These are phyloP conservation scores for Phytophthora meadii DNA, from an alignment of 352 stramenopile species.

Conservation along the genomic window DNA sequence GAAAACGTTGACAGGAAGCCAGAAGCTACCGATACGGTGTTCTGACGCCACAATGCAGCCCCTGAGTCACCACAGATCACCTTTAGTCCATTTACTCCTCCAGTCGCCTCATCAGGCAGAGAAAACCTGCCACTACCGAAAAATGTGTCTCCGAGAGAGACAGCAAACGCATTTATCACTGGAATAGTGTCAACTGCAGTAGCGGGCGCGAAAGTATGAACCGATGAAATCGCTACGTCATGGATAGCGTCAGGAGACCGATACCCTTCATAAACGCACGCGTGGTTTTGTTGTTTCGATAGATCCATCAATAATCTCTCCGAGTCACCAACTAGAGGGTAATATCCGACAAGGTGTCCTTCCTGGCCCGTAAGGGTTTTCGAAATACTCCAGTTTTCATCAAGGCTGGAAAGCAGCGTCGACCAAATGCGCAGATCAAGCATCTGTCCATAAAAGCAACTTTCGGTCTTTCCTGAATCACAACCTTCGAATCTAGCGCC, in stretches of 20 bases:
- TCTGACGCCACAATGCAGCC: constrained; percentile 65
- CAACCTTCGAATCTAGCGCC: constrained; percentile 56
- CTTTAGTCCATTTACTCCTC: constrained; percentile 27
- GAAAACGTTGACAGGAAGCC: constrained; percentile 65
- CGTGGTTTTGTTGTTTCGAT: constrained; percentile 79
- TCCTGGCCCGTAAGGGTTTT: constrained; percentile 46
- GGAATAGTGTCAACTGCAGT: constrained; percentile 39
- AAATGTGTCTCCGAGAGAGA: constrained; percentile 48
- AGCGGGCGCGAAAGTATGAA: constrained; percentile 41
- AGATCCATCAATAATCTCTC: constrained; percentile 74
- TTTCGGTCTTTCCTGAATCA: constrained; percentile 23
- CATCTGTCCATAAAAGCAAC: constrained; percentile 70
- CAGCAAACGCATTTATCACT: constrained; percentile 49
- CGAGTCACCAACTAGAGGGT: constrained; percentile 70
- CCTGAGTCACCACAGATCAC: constrained; percentile 35
- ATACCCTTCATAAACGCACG: constrained; percentile 61
- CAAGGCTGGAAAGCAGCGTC: constrained; percentile 33
- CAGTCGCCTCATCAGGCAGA: constrained; percentile 30
- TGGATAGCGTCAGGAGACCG: constrained; percentile 31
- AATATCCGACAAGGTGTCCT: constrained; percentile 72
- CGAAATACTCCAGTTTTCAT: constrained; percentile 40
- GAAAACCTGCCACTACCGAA: constrained; percentile 52
- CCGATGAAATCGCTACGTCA: constrained; percentile 24
- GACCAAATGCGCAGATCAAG: constrained; percentile 80
- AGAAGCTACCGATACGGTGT: constrained; percentile 39